These are phyloP conservation scores for Chlorella sp. DNA, from an alignment of 139 green algal species.

Conservation along the genomic window DNA sequence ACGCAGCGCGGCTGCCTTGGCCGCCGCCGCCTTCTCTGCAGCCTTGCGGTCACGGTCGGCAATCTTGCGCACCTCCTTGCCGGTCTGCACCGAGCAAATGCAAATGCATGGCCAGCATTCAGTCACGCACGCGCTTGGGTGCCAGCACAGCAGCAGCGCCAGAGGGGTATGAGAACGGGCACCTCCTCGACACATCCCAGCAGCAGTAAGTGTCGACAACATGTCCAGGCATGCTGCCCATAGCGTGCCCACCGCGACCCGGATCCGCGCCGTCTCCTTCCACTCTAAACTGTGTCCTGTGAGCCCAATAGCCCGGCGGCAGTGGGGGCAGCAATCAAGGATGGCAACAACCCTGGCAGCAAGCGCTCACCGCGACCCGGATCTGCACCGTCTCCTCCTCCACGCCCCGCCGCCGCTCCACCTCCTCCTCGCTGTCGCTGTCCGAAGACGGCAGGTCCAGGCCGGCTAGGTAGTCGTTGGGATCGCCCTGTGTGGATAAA, in stretches of 20 bases:
- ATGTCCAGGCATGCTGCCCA: too few species aligned
- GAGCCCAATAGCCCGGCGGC: too few species aligned
- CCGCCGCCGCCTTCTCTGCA: slow-evolving; percentile 75
- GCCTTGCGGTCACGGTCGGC: slow-evolving; percentile 87
- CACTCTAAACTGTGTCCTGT: too few species aligned
- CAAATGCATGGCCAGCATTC: too few species aligned
- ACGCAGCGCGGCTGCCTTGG: slow-evolving; percentile 87
- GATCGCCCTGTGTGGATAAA: neutral
- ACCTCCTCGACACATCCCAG: too few species aligned
- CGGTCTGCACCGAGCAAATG: neutral
- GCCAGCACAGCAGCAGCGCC: too few species aligned
- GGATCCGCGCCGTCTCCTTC: neutral
- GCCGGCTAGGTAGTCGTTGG: slow-evolving; percentile 84
- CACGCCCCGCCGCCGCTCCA: slow-evolving; percentile 52
- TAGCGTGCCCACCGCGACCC: too few species aligned
- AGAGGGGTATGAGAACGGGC: too few species aligned
- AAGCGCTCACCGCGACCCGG: neutral
- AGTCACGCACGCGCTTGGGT: too few species aligned
- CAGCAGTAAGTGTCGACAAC: too few species aligned
- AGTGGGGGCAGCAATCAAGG: too few species aligned
- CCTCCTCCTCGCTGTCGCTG: slow-evolving; percentile 71
- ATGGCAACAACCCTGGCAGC: neutral
- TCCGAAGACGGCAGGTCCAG: slow-evolving; percentile 93
- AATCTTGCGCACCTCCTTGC: slow-evolving; percentile 84
- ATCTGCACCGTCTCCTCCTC: slow-evolving; percentile 62